Evolutionary conservation across 768 basidiomycete genomes (phyloP), one percentile per base, ranked within the genome.

Genomic region (Erythrobasidium yunnanense): DNA sequence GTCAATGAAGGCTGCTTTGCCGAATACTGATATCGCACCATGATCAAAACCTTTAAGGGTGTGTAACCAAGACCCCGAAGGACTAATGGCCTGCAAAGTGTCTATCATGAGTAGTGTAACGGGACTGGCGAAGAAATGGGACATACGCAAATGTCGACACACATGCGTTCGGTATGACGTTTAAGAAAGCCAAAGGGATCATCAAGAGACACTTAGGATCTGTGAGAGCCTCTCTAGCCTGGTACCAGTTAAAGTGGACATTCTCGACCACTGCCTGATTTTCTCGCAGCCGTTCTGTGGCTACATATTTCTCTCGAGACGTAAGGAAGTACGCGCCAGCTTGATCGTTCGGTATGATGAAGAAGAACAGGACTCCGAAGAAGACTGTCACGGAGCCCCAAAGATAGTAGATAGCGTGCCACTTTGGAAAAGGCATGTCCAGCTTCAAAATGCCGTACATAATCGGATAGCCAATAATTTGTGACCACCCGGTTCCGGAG

Each of bases 401-500:
- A 11, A 55, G 30, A 20, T 55, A 55, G n/a, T 55, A 55, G 4
- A 55, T 55, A 13, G 54, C 54, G n/a, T 55, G 23, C 54, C 54
- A 55, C n/a, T 55, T 55, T 55, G 54, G 23, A 34, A 55, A 32
- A 38, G 23, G 33, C 54, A 55, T 55, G 42, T 55, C 54, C 7
- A 55, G 27, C 33, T 55, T 55, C 33, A 55, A 22, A 32, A 55
- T 38, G 23, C 54, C 54, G 33, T 55, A 55, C 54, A 55, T 55
- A 38, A 55, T 55, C 23, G 54, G 54, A 20, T 27, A 55, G 22
- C 27, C 54, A 5, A 55, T 55, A 38, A 35, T 22, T 55, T 32
- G 33, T 7, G 54, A 55, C 11, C 34, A 23, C 4, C 54, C 54
- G 17, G 29, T 32, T 4, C 54, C 54, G 17, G 54, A 7, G n/a